Conservation (phyloP, 768 basidiomycete genomes). For the Mycena leptocephala region DNA sequence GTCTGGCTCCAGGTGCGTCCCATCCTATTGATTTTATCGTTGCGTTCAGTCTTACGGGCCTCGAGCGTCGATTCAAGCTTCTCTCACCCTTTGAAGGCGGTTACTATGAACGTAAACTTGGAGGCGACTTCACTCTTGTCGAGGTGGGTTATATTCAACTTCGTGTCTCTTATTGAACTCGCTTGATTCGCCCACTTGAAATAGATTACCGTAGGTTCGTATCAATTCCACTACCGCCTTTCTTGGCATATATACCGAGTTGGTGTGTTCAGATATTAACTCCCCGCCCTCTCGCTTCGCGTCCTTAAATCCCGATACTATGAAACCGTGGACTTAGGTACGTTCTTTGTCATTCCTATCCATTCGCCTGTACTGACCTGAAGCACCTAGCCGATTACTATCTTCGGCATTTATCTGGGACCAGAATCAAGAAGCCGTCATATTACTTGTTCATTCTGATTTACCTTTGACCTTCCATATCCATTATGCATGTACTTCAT, state of each 20-base stretch:
- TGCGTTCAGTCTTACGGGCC: neutral
- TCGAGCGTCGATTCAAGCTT: too few species aligned
- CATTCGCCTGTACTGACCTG: slow-evolving; percentile 1
- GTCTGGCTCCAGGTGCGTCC: too few species aligned
- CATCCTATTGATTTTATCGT: too few species aligned
- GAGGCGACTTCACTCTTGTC: neutral
- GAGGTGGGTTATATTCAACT: neutral
- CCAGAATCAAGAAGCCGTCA: neutral
- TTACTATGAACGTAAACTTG: neutral
- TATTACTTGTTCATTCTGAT: neutral
- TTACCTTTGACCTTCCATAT: neutral
- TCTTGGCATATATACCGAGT: neutral
- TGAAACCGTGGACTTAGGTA: neutral
- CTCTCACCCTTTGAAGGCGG: too few species aligned
- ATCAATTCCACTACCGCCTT: neutral
- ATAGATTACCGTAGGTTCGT: neutral
- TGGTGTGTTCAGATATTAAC: neutral
- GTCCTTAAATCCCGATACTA: neutral
- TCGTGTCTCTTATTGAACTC: slow-evolving; percentile 1
- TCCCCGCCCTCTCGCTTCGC: neutral
- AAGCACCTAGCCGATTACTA: neutral
- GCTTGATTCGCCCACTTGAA: neutral
- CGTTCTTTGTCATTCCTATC: neutral
- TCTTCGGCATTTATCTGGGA: neutral
- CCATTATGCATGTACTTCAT: neutral